Conservation (phyloP, 1,284 basidiomycete genomes). For the Cerrena zonata region DNA sequence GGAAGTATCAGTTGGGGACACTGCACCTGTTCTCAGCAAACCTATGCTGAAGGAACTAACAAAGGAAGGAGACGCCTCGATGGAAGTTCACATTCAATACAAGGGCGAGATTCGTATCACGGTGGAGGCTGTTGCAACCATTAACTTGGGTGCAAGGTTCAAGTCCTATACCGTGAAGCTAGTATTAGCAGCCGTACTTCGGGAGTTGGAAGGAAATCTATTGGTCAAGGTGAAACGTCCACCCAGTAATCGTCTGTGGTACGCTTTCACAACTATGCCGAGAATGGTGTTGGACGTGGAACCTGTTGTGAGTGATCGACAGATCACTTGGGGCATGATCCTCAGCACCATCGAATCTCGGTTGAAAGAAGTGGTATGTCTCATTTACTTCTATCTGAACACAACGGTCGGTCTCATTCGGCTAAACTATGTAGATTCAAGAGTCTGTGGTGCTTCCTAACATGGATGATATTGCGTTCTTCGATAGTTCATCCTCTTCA, state of each 20-base stretch:
- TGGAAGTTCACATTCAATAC: conserved; percentile 81
- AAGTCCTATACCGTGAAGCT: conserved; percentile 87
- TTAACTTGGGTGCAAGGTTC: conserved; percentile 77
- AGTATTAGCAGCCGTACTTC: conserved; percentile 80
- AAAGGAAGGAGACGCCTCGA: conserved; percentile 82
- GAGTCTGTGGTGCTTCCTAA: conserved; percentile 94
- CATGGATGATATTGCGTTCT: conserved; percentile 97
- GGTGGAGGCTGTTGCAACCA: conserved; percentile 81
- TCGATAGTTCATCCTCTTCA: conserved; percentile 64
- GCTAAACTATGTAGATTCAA: conserved; percentile 65
- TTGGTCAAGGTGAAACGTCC: conserved; percentile 90
- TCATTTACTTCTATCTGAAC: neutral
- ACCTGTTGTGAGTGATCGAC: conserved; percentile 87
- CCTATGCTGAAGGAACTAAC: conserved; percentile 97
- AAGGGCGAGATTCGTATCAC: conserved; percentile 86
- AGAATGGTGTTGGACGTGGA: conserved; percentile 85
- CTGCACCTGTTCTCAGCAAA: conserved; percentile 79
- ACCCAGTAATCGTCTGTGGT: conserved; percentile 94
- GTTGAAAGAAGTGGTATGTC: conserved; percentile 81
- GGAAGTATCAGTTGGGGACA: conserved; percentile 84
- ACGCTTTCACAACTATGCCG: conserved; percentile 91
- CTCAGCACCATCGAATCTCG: conserved; percentile 84
- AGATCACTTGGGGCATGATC: conserved; percentile 91
- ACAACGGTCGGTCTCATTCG: conserved; percentile 1
- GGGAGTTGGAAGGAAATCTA: conserved; percentile 86